Conservation (phyloP, 2,329 filamentous ascomycete genomes). For the Tolypocladium ovalisporum region DNA sequence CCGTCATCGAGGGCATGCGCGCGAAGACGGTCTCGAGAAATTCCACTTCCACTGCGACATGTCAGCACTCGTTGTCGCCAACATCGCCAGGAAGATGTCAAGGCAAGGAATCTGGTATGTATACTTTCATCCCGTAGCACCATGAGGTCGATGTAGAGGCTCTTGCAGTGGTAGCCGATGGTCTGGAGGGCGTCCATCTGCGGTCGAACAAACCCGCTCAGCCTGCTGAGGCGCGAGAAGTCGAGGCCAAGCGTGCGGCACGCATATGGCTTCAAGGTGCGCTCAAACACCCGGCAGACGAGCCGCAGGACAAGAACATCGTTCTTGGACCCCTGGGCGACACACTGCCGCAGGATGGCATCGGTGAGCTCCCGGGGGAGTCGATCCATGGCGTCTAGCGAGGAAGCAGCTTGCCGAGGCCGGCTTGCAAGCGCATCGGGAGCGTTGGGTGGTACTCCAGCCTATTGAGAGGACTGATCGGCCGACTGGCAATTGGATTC, state of each 20-base stretch:
- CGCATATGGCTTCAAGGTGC: slow-evolving; percentile 30
- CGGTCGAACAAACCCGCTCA: slow-evolving; percentile 19
- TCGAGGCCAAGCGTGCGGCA: slow-evolving; percentile 39
- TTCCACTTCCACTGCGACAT: slow-evolving; percentile 33
- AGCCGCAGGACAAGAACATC: slow-evolving; percentile 31
- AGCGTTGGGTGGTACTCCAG: background rate
- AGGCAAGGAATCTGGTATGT: slow-evolving; percentile 6
- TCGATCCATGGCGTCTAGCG: slow-evolving; percentile 24
- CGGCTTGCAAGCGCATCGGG: background rate
- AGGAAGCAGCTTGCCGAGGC: background rate
- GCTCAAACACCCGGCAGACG: slow-evolving; percentile 38
- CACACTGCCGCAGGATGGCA: slow-evolving; percentile 31
- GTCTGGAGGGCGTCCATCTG: slow-evolving; percentile 30
- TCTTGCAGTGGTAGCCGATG: slow-evolving; percentile 35
- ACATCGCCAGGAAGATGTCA: background rate
- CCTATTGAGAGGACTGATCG: background rate
- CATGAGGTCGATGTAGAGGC: slow-evolving; percentile 41
- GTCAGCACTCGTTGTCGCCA: slow-evolving; percentile 4
- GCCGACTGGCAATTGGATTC: background rate
- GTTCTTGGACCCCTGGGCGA: slow-evolving; percentile 32
- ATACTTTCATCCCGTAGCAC: slow-evolving; percentile 39
- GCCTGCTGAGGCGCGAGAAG: slow-evolving; percentile 33
- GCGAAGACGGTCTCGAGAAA: slow-evolving; percentile 35
- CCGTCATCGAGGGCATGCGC: slow-evolving; percentile 31
- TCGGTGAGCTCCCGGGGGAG: slow-evolving; percentile 38